These are phyloP conservation scores for Ulmus americana DNA, from an alignment of 331 rosid species.

Conservation along the genomic window DNA sequence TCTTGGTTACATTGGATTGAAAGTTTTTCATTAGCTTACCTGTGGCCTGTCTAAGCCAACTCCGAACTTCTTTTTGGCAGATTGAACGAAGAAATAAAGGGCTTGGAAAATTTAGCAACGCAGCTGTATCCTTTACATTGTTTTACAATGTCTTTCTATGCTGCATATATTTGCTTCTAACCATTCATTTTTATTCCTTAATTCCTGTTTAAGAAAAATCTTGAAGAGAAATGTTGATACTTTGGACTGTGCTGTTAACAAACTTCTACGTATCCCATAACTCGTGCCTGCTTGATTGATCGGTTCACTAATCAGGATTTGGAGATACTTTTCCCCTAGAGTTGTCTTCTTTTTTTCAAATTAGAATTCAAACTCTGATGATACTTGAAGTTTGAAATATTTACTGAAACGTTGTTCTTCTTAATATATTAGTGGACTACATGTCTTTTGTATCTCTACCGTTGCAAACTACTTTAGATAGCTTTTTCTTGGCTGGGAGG, in stretches of 20 bases:
- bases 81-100: slow-evolving; percentile 88
- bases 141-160: slow-evolving; percentile 3
- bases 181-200: slow-evolving; percentile 40
- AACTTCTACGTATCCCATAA: slow-evolving; percentile 63
- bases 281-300: not conserved
- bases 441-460: too few species aligned
- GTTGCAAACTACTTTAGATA: too few species aligned
- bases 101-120: slow-evolving; percentile 47
- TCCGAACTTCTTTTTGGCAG: slow-evolving; percentile 31
- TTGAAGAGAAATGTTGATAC: slow-evolving; percentile 67
- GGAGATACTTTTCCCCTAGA: not conserved
- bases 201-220: slow-evolving; percentile 47
- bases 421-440: too few species aligned
- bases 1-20: not conserved
- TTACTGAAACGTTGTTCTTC: too few species aligned
- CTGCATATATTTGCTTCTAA: not conserved
- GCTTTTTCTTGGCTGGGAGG: too few species aligned
- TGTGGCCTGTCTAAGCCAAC: slow-evolving; percentile 9
- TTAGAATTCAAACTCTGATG: too few species aligned
- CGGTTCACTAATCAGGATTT: not conserved
- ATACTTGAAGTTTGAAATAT: too few species aligned
- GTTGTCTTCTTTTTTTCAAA: not conserved
- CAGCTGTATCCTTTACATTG: slow-evolving; percentile 62
- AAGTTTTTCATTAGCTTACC: not conserved
- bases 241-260: slow-evolving; percentile 70